A percentile compares a stretch with the other conserved stretches of the same genome.
These are phyloP conservation scores for Nicotiana paniculata DNA, from an alignment of 257 asterid genomes.

Conservation along the genomic window DNA sequence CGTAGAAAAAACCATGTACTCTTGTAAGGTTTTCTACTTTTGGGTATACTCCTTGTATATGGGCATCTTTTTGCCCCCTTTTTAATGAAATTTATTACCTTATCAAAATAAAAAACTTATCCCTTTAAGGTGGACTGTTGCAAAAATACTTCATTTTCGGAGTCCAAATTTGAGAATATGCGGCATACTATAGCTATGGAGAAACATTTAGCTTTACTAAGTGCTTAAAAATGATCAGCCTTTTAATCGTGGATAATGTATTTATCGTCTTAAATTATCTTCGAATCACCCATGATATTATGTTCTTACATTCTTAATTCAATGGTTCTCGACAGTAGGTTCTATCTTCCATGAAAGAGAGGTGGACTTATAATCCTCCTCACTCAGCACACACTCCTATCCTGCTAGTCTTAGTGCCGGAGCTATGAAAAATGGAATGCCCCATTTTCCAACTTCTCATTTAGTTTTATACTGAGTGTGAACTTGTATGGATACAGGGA, in stretches of 20 bases:
- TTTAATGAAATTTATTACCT: too few species aligned
- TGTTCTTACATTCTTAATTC: neutral
- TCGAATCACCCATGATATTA: neutral
- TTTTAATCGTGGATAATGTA: neutral
- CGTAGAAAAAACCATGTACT: too few species aligned
- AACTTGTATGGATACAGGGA: slow-evolving; percentile 43
- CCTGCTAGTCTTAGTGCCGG: neutral
- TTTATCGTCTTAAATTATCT: neutral
- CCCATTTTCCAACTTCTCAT: neutral
- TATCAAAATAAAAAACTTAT: too few species aligned
- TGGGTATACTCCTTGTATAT: too few species aligned
- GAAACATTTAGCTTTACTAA: neutral
- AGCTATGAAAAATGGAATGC: neutral
- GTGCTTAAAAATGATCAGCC: neutral
- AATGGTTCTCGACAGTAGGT: neutral
- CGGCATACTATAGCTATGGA: neutral
- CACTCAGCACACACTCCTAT: neutral
- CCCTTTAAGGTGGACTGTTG: too few species aligned
- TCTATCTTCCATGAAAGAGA: neutral
- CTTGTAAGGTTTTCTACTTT: too few species aligned
- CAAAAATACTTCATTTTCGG: neutral
- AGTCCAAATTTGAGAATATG: neutral
- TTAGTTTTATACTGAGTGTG: neutral
- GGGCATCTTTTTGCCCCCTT: too few species aligned
- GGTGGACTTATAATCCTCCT: neutral